Evolutionary conservation across 2,329 filamentous ascomycete species (phyloP).

Genomic region (Zymoseptoria ardabiliae): DNA sequence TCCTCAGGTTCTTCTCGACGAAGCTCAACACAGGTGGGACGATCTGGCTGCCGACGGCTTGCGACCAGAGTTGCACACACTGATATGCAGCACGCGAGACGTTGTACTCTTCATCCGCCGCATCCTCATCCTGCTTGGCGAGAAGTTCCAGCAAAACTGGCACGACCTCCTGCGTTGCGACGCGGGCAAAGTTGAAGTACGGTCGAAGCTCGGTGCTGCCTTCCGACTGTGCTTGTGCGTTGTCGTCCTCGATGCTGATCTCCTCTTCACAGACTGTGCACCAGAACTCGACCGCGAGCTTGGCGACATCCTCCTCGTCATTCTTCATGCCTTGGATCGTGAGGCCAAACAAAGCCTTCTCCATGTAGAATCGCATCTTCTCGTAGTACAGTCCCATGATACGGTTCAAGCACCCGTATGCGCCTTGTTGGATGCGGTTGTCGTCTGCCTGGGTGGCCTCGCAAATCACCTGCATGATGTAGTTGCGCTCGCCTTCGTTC

Average conservation of each 20-base stretch:
- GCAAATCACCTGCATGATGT: constrained; percentile 99
- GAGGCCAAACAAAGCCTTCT: constrained; percentile 95
- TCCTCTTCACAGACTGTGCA: constrained; percentile 99
- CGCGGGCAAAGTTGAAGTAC: constrained; percentile 91
- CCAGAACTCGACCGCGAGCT: constrained; percentile 98
- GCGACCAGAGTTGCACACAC: constrained; percentile 88
- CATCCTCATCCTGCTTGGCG: constrained; percentile 96
- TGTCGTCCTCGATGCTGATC: constrained; percentile 96
- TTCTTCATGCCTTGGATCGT: constrained; percentile 99
- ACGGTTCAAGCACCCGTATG: constrained; percentile 94
- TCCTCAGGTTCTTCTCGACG: constrained; percentile 82
- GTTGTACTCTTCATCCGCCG: constrained; percentile 95
- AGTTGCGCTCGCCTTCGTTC: constrained; percentile 97
- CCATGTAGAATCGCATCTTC: constrained; percentile 99
- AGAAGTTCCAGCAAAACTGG: constrained; percentile 82
- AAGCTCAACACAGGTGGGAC: constrained; percentile 83
- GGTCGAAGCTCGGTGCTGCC: constrained; percentile 77
- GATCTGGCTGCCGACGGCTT: constrained; percentile 77
- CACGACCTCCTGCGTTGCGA: constrained; percentile 89
- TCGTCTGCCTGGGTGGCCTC: constrained; percentile 95
- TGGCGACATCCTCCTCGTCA: constrained; percentile 93
- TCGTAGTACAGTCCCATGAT: constrained; percentile 99
- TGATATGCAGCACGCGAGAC: constrained; percentile 91
- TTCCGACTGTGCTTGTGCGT: constrained; percentile 63
- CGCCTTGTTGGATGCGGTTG: constrained; percentile 84